phyloP scores from a whole-genome alignment of 352 stramenopile species.

The Globisporangium paroecandrum region DNA sequence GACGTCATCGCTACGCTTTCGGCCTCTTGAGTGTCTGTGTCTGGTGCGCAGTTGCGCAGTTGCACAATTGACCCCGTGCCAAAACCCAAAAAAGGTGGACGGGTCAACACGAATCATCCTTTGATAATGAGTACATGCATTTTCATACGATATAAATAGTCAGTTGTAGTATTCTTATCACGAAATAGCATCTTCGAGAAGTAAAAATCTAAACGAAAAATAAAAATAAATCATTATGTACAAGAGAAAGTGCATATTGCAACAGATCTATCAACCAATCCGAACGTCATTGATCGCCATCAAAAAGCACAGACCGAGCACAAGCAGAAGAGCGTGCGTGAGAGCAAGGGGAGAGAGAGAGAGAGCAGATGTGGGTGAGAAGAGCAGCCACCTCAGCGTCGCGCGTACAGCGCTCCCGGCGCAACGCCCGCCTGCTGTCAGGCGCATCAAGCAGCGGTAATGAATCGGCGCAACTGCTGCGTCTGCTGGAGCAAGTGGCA shows the following conservation, averaged over 20 bases:
- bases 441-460: not conserved
- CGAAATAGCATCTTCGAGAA: no score
- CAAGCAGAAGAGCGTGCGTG: no score
- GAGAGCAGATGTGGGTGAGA: constrained; percentile 1
- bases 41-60: not conserved
- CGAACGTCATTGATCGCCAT: not conserved
- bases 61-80: not conserved
- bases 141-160: not conserved
- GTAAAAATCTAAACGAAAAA: no score
- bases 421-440: not conserved
- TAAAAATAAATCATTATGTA: not conserved
- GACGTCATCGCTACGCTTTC: not conserved
- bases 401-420: not conserved
- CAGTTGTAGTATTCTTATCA: no score
- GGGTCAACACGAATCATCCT: not conserved
- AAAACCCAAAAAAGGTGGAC: no score
- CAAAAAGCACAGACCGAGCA: not conserved
- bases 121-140: not conserved
- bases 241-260: not conserved
- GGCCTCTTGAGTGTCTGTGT: no score
- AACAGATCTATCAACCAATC: not conserved
- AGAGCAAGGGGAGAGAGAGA: not conserved
- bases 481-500: constrained; percentile 56
- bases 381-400: not conserved
- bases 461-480: constrained; percentile 12